Evolutionary conservation across 352 stramenopile species (phyloP).

Genomic region (Phytopythium cucurbitacearum): DNA sequence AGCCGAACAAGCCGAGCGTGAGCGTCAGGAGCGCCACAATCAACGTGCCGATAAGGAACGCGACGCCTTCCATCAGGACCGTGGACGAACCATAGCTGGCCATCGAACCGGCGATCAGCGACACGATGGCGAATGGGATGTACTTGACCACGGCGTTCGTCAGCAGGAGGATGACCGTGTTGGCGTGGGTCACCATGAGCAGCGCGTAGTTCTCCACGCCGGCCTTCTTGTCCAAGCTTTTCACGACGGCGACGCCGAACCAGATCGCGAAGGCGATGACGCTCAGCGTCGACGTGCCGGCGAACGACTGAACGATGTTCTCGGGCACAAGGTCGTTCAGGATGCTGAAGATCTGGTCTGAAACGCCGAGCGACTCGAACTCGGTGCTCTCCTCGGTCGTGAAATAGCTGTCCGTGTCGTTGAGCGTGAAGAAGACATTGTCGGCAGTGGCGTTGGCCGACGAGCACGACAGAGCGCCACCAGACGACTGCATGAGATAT

Average conservation of each 20-base stretch:
- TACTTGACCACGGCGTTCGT: constrained; percentile 65
- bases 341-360: constrained; percentile 70
- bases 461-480: constrained; percentile 37
- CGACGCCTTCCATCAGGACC: constrained; percentile 40
- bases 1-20: constrained; percentile 48
- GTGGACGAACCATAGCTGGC: constrained; percentile 44
- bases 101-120: constrained; percentile 65
- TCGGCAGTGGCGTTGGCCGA: constrained; percentile 21
- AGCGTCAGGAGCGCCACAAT: constrained; percentile 38
- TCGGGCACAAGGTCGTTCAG: constrained; percentile 56
- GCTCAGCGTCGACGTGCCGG: constrained; percentile 47
- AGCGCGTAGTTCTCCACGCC: constrained; percentile 63
- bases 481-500: constrained; percentile 25
- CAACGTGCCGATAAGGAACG: constrained; percentile 44
- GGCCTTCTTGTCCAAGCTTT: constrained; percentile 43
- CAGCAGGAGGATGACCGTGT: constrained; percentile 65
- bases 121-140: constrained; percentile 70
- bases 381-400: constrained; percentile 14
- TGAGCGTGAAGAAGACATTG: constrained; percentile 41
- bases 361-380: constrained; percentile 45
- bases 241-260: constrained; percentile 59
- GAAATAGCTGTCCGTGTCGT: constrained; percentile 52
- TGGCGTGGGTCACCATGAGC: constrained; percentile 59
- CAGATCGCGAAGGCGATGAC: constrained; percentile 73
- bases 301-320: constrained; percentile 70